Evolutionary conservation across 2,329 filamentous ascomycete genomes (phyloP).

Genomic region (Ophiocordyceps camponoti-rufipedis): DNA sequence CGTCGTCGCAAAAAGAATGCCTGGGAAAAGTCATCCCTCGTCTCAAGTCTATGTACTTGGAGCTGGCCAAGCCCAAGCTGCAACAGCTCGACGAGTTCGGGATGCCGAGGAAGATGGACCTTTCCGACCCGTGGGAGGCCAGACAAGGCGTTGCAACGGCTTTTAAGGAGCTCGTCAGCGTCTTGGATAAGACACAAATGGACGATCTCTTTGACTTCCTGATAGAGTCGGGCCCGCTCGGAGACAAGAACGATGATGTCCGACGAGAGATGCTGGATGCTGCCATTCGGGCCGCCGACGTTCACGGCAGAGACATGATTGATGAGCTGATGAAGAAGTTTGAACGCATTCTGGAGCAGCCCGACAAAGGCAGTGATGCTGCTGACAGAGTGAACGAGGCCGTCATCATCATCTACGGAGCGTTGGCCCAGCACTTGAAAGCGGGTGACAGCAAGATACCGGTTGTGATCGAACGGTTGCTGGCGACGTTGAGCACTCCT

Average conservation of each 20-base stretch:
- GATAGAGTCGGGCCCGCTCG: slow-evolving; percentile 72
- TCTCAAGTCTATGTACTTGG: slow-evolving; percentile 53
- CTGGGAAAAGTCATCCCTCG: slow-evolving; percentile 44
- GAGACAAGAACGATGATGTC: slow-evolving; percentile 61
- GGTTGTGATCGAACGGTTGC: slow-evolving; percentile 67
- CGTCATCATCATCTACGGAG: slow-evolving; percentile 93
- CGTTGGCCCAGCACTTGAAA: slow-evolving; percentile 72
- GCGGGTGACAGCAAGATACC: slow-evolving; percentile 75
- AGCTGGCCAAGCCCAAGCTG: slow-evolving; percentile 64
- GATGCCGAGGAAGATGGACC: slow-evolving; percentile 79
- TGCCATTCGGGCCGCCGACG: slow-evolving; percentile 61
- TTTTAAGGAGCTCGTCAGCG: slow-evolving; percentile 61
- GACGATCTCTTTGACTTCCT: slow-evolving; percentile 70
- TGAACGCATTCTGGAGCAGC: slow-evolving; percentile 69
- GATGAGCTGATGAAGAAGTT: slow-evolving; percentile 87
- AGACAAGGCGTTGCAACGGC: slow-evolving; percentile 78
- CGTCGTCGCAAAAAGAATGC: slow-evolving; percentile 38
- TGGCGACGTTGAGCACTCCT: slow-evolving; percentile 78
- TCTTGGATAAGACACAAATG: slow-evolving; percentile 50
- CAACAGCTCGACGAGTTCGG: slow-evolving; percentile 84
- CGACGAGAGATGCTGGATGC: slow-evolving; percentile 85
- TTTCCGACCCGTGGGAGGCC: slow-evolving; percentile 78
- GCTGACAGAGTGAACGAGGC: slow-evolving; percentile 90
- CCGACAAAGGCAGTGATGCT: slow-evolving; percentile 63
- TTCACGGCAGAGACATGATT: slow-evolving; percentile 65